Conservation (phyloP, 2,329 filamentous ascomycete species). For the Pseudogymnoascus sp. region DNA sequence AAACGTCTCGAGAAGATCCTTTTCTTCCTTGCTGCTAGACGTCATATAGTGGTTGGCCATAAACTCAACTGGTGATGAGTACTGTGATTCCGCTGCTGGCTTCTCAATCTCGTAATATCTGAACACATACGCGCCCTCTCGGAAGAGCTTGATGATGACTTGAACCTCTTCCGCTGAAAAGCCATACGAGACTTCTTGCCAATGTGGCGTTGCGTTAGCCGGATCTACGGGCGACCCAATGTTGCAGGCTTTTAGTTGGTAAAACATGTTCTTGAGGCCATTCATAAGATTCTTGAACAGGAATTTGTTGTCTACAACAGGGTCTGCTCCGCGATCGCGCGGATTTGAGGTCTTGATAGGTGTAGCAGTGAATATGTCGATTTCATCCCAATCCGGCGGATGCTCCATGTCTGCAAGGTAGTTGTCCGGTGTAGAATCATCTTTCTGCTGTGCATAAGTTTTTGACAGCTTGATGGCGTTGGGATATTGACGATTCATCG, state of each 20-base stretch:
- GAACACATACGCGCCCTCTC: conserved; percentile 92
- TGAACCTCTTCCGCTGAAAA: conserved; percentile 96
- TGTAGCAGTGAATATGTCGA: conserved; percentile 92
- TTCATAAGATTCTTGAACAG: conserved; percentile 95
- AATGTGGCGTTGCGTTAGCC: conserved; percentile 74
- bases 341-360: conserved; percentile 94
- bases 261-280: conserved; percentile 92
- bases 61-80: conserved; percentile 78
- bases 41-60: conserved; percentile 94
- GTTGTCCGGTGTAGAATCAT: conserved; percentile 60
- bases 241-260: conserved; percentile 87
- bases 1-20: conserved; percentile 93
- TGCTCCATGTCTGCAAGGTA: conserved; percentile 76
- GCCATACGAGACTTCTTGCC: conserved; percentile 91
- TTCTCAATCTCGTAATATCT: conserved; percentile 93
- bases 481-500: conserved; percentile 93
- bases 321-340: conserved; percentile 78
- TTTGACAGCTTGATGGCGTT: conserved; percentile 92
- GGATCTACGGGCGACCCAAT: conserved; percentile 63
- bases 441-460: conserved; percentile 57
- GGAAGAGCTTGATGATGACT: conserved; percentile 93
- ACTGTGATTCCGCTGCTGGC: conserved; percentile 59
- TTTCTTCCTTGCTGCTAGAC: conserved; percentile 90
- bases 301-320: conserved; percentile 94
- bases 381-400: conserved; percentile 91